Conservation (phyloP, 371 early-diverging fungal genomes). For the Rhizopus arrhizus region DNA sequence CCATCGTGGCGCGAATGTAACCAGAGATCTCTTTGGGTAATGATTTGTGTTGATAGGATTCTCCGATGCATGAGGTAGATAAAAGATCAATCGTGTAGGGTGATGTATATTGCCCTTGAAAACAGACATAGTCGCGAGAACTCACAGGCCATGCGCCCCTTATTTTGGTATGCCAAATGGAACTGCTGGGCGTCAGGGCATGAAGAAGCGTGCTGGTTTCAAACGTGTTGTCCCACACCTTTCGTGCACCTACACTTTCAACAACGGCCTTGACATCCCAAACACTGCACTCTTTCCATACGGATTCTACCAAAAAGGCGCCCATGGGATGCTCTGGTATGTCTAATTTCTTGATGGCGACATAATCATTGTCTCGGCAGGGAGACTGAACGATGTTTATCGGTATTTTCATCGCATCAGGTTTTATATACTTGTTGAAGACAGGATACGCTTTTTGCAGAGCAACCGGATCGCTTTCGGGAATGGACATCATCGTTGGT, state of each 20-base stretch:
- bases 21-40: conserved; percentile 46
- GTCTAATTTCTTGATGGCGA: conserved; percentile 47
- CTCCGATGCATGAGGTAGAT: conserved; percentile 51
- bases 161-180: conserved; percentile 49
- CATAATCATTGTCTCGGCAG: conserved; percentile 29
- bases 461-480: conserved; percentile 36
- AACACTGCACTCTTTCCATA: conserved; percentile 56
- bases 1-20: conserved; percentile 53
- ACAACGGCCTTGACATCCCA: conserved; percentile 63
- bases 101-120: conserved; percentile 52
- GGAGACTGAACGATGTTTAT: conserved; percentile 30
- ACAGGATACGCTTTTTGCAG: conserved; percentile 28
- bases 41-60: conserved; percentile 39
- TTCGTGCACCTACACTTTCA: conserved; percentile 44
- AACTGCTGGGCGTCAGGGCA: conserved; percentile 52
- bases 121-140: conserved; percentile 55
- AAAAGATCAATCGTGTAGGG: conserved; percentile 50
- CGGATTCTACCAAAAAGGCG: conserved; percentile 51
- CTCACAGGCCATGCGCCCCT: conserved; percentile 62
- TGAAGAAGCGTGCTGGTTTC: conserved; percentile 48
- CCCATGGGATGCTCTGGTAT: conserved; percentile 54
- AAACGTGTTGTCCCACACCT: conserved; percentile 55
- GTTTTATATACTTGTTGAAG: conserved; percentile 25
- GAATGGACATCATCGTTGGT: conserved; percentile 16
- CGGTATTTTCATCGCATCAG: background rate